Evolutionary conservation across 1,284 basidiomycete species (phyloP).

Genomic region (Phellinidium pouzarii): DNA sequence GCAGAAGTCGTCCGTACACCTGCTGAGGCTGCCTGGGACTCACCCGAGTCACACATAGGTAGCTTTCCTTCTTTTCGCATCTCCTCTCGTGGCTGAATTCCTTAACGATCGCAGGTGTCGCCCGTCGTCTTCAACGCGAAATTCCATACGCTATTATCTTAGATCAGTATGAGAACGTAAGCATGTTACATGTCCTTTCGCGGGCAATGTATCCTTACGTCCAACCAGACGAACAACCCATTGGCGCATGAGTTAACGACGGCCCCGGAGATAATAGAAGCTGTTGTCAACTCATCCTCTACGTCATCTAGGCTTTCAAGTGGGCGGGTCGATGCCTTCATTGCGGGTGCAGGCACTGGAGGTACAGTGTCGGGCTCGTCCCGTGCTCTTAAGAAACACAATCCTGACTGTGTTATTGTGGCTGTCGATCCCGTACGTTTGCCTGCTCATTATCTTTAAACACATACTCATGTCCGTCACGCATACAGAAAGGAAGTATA

Average conservation of each 20-base stretch:
- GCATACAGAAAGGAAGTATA: slow-evolving; percentile 71
- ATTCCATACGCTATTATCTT: slow-evolving; percentile 87
- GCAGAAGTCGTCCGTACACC: slow-evolving; percentile 94
- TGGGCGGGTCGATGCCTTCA: slow-evolving; percentile 73
- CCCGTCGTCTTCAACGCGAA: slow-evolving; percentile 66
- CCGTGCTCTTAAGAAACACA: slow-evolving; percentile 78
- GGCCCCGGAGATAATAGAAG: slow-evolving; percentile 83
- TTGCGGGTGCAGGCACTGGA: slow-evolving; percentile 92
- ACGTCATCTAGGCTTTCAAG: slow-evolving; percentile 50
- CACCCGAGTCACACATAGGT: slow-evolving; percentile 88
- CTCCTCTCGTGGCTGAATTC: slow-evolving; percentile 72
- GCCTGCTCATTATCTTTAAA: neutral
- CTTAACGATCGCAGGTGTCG: slow-evolving; percentile 78
- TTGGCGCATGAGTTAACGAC: slow-evolving; percentile 85
- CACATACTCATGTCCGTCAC: neutral
- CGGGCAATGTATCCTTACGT: slow-evolving; percentile 16
- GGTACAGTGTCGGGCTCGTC: slow-evolving; percentile 90
- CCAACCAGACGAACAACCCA: slow-evolving; percentile 70
- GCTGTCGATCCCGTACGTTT: slow-evolving; percentile 81
- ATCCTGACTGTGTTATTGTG: slow-evolving; percentile 67
- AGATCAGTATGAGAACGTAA: slow-evolving; percentile 80
- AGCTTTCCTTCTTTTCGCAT: slow-evolving; percentile 34
- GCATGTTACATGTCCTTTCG: slow-evolving; percentile 24
- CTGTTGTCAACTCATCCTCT: slow-evolving; percentile 57
- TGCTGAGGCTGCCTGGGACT: slow-evolving; percentile 81